Conservation (phyloP, 1,284 basidiomycete genomes). For the Thelephora terrestris region DNA sequence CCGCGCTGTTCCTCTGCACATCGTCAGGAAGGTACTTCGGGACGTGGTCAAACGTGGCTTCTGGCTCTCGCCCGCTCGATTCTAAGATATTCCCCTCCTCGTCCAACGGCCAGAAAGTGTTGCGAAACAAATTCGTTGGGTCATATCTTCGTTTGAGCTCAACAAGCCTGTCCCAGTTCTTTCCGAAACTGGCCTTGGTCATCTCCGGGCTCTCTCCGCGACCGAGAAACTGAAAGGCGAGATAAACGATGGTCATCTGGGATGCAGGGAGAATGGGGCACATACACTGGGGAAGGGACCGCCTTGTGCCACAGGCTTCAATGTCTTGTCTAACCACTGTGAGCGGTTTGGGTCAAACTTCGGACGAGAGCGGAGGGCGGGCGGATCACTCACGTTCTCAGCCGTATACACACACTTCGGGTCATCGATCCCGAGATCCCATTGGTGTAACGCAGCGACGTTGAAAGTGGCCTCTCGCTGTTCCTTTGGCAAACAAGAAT, state of each 20-base stretch:
- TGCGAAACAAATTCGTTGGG: conserved; percentile 60
- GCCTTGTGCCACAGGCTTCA: conserved; percentile 59
- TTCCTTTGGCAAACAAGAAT: conserved; percentile 63
- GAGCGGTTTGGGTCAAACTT: not conserved
- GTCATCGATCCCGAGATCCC: conserved; percentile 77
- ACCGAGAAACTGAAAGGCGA: conserved; percentile 59
- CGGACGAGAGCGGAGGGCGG: conserved; percentile 4
- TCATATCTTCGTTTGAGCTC: conserved; percentile 69
- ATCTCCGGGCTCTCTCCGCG: conserved; percentile 54
- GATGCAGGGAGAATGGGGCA: conserved; percentile 9
- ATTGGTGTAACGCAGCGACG: conserved; percentile 85
- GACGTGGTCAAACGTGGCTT: conserved; percentile 26
- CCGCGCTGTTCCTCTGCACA: no score
- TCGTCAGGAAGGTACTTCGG: not conserved
- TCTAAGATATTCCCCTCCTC: conserved; percentile 37
- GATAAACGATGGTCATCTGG: not conserved
- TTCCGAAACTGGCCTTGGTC: conserved; percentile 58
- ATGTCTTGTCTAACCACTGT: conserved; percentile 69
- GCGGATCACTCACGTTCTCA: conserved; percentile 41
- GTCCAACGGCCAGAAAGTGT: conserved; percentile 70
- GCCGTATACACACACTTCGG: conserved; percentile 69
- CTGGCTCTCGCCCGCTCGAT: conserved; percentile 44
- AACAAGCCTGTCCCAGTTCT: conserved; percentile 60
- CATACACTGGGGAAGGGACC: conserved; percentile 77
- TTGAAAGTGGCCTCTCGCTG: conserved; percentile 77